Evolutionary conservation across 176 grass and related monocot genomes (phyloP).

Genomic region (Bolboschoenus planiculmis): DNA sequence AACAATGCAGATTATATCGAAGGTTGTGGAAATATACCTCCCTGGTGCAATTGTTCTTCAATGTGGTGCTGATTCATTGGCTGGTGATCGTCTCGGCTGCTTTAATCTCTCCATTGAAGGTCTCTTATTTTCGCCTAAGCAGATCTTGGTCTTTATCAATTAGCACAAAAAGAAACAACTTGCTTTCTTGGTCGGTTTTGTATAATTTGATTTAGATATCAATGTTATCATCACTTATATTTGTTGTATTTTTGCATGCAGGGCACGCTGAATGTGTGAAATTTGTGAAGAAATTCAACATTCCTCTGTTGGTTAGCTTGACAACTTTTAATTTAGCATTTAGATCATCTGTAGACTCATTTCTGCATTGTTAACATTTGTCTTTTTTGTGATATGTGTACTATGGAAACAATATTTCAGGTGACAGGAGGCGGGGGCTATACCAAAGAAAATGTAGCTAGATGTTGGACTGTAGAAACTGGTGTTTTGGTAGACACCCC

Average conservation of each 20-base stretch:
- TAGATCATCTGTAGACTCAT: background rate
- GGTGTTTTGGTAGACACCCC: conserved; percentile 78
- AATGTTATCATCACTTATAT: background rate
- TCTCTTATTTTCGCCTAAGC: conserved; percentile 20
- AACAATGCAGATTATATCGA: conserved; percentile 78
- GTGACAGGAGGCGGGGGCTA: conserved; percentile 95
- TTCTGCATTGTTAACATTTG: background rate
- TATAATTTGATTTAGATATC: background rate
- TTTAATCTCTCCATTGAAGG: conserved; percentile 99
- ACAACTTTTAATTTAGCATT: conserved; percentile 7
- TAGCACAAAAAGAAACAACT: background rate
- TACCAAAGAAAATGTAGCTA: conserved; percentile 98
- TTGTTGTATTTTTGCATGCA: conserved; percentile 35
- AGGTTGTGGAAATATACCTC: conserved; percentile 86
- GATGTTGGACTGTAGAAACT: conserved; percentile 99
- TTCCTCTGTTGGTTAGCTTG: conserved; percentile 81
- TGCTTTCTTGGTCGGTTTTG: background rate
- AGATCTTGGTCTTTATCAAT: background rate
- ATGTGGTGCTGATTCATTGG: conserved; percentile 97
- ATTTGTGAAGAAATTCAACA: conserved; percentile 97
- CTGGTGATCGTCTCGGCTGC: conserved; percentile 87
- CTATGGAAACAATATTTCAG: conserved; percentile 32
- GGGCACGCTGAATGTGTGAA: conserved; percentile 94
- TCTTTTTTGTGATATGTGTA: conserved; percentile 15
- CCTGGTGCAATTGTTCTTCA: conserved; percentile 98